phyloP scores from a whole-genome alignment of 2,329 filamentous ascomycete species.

The Chaetomiaceae sp. region DNA sequence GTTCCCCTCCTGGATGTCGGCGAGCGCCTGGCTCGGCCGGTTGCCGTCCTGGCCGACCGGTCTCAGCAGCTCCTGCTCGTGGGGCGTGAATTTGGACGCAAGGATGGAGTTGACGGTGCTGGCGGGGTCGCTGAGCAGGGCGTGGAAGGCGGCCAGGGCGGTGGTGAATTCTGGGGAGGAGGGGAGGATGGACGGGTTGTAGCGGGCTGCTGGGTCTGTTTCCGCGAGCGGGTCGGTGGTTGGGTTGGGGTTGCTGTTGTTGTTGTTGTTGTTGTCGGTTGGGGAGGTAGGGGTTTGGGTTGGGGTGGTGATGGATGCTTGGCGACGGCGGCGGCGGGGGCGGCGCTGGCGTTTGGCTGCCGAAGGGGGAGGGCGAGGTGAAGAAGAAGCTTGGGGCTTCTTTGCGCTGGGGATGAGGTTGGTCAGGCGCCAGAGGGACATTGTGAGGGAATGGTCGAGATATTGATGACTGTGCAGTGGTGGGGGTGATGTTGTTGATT shows the following conservation, averaged over 20 bases:
- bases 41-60: not conserved
- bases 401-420: not conserved
- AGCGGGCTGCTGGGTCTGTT: not conserved
- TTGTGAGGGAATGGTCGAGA: not conserved
- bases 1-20: constrained; percentile 18
- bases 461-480: not conserved
- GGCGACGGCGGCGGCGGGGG: not conserved
- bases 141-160: constrained; percentile 3
- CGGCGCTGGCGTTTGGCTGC: not conserved
- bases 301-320: not conserved
- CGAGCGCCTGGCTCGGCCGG: constrained; percentile 7
- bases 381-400: too few species aligned
- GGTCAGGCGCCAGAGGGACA: not conserved
- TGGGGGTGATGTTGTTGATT: not conserved
- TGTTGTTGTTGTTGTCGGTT: not conserved
- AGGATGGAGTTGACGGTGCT: constrained; percentile 34
- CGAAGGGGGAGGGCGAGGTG: too few species aligned
- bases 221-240: not conserved
- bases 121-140: constrained; percentile 2
- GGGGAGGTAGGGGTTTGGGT: too few species aligned
- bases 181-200: constrained; percentile 17
- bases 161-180: constrained; percentile 11
- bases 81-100: constrained; percentile 26
- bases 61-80: constrained; percentile 18
- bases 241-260: too few species aligned